Percentiles rank a stretch among this genome's conserved stretches.
These are phyloP conservation scores for Dalechampia spathulata DNA, from an alignment of 441 rosid species.

Conservation along the genomic window DNA sequence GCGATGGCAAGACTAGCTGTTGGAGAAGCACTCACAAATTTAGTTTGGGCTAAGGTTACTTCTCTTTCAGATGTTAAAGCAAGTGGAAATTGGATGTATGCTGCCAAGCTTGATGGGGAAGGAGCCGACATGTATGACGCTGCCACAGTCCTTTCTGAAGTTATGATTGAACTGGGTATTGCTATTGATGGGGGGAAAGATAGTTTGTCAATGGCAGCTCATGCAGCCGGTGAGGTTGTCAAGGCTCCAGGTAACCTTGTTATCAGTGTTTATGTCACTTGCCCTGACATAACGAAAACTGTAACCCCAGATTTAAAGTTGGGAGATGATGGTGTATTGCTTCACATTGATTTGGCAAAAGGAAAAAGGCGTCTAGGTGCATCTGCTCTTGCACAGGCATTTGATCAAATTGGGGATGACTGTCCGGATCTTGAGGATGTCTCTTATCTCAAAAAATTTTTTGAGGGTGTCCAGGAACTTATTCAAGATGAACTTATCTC, in stretches of 20 bases:
- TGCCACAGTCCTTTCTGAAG: conserved; percentile 69
- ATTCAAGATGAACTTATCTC: conserved; percentile 49
- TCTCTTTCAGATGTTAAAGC: conserved; percentile 91
- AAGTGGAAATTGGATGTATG: conserved; percentile 98
- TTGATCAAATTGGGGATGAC: conserved; percentile 76
- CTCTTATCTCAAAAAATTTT: conserved; percentile 58
- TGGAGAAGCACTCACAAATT: conserved; percentile 93
- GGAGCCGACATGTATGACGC: conserved; percentile 99
- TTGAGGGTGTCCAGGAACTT: conserved; percentile 70
- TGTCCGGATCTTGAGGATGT: conserved; percentile 92
- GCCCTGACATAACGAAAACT: conserved; percentile 85
- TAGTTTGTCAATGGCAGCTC: conserved; percentile 97
- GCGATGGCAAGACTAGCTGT: conserved; percentile 95
- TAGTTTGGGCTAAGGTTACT: conserved; percentile 90
- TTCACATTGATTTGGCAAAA: conserved; percentile 82
- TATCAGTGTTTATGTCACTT: conserved; percentile 79
- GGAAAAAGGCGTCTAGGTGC: conserved; percentile 91
- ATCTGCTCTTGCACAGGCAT: conserved; percentile 86
- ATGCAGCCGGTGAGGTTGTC: conserved; percentile 69
- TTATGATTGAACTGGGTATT: conserved; percentile 91
- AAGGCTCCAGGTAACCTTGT: conserved; percentile 98
- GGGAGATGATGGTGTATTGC: conserved; percentile 63
- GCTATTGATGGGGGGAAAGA: conserved; percentile 98
- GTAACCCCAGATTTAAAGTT: conserved; percentile 90
- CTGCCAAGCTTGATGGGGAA: conserved; percentile 96